These are phyloP conservation scores for Penicillium sumatraense DNA, from an alignment of 2,329 filamentous ascomycete genomes.

Conservation along the genomic window DNA sequence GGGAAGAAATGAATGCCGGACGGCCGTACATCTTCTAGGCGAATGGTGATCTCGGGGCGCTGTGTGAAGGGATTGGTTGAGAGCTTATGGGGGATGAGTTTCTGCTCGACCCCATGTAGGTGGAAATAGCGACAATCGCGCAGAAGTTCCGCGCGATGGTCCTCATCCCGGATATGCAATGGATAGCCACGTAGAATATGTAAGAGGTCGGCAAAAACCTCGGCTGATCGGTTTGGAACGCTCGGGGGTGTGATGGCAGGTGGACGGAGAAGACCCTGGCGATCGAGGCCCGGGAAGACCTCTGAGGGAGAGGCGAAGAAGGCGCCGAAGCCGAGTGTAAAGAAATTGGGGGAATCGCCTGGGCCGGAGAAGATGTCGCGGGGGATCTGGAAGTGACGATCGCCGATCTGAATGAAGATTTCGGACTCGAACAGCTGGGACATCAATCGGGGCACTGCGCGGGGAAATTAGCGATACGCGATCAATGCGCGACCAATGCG, in stretches of 20 bases:
- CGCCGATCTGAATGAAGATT: conserved; percentile 90
- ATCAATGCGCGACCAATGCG: neutral
- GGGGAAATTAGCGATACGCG: conserved; percentile 2
- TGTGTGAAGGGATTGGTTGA: conserved; percentile 72
- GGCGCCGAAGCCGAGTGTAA: conserved; percentile 84
- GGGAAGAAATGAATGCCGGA: conserved; percentile 73
- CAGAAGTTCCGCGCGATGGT: conserved; percentile 76
- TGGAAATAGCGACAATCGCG: conserved; percentile 92
- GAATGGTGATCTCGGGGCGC: conserved; percentile 75
- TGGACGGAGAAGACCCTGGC: conserved; percentile 78
- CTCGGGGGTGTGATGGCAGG: conserved; percentile 83
- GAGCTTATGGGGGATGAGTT: conserved; percentile 76
- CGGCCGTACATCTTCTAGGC: conserved; percentile 85
- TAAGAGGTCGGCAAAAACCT: conserved; percentile 80
- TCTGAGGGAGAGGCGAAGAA: conserved; percentile 83
- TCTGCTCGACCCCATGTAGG: conserved; percentile 88
- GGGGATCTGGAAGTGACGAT: conserved; percentile 85
- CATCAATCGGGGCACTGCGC: conserved; percentile 78
- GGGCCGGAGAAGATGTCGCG: conserved; percentile 83
- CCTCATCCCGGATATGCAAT: conserved; percentile 73
- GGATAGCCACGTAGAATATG: conserved; percentile 84
- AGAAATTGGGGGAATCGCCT: conserved; percentile 94
- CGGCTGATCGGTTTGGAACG: conserved; percentile 80
- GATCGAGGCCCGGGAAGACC: conserved; percentile 83
- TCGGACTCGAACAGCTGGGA: conserved; percentile 89